Evolutionary conservation across 2,329 filamentous ascomycete species (phyloP).

Genomic region (Cadophora sp.): DNA sequence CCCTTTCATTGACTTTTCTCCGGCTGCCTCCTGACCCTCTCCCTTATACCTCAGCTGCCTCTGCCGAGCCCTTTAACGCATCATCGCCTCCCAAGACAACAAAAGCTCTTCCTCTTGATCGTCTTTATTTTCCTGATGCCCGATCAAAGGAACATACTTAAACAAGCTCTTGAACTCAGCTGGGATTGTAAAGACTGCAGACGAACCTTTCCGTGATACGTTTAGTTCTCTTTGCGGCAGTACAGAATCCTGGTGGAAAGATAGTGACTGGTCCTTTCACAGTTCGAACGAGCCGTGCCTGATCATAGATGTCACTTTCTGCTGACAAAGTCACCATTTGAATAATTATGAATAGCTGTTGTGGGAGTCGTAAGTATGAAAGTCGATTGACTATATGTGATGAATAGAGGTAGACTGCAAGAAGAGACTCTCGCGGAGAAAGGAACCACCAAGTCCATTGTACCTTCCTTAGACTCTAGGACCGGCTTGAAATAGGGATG

Average conservation of each 20-base stretch:
- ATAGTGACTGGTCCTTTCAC: neutral
- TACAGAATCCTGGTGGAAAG: neutral
- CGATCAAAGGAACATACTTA: neutral
- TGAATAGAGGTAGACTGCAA: too few relatives aligned
- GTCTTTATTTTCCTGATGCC: neutral
- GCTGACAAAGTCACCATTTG: neutral
- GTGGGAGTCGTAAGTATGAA: neutral
- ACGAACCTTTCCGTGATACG: neutral
- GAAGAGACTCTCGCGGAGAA: too few relatives aligned
- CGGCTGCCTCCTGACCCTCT: neutral
- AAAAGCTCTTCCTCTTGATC: neutral
- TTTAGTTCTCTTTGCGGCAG: neutral
- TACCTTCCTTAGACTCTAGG: too few relatives aligned
- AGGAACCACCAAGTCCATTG: too few relatives aligned
- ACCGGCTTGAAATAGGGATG: too few relatives aligned
- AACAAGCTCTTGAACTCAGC: neutral
- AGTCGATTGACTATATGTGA: too few relatives aligned
- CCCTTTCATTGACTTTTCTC: neutral
- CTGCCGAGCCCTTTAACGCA: neutral
- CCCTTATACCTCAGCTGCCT: neutral
- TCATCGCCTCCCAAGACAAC: neutral
- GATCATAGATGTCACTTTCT: neutral
- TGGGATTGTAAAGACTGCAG: neutral
- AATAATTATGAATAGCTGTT: neutral
- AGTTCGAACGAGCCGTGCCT: neutral